phyloP scores from a whole-genome alignment of 345 rosid genomes.

The Angophora floribunda region DNA sequence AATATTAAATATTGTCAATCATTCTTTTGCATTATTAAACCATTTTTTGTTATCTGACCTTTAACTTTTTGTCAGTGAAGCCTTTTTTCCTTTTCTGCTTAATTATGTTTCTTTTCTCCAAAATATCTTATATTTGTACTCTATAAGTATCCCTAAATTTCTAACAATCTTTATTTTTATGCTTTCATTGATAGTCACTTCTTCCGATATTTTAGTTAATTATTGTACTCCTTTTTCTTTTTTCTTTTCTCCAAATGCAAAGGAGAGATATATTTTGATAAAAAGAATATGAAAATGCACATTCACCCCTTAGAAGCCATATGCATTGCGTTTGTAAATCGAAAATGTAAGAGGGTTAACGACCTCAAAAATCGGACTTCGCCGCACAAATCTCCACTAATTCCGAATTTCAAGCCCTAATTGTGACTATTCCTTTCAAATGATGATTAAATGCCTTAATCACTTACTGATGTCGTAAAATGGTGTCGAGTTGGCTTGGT shows the following conservation, averaged over 20 bases:
- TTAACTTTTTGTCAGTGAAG: not conserved
- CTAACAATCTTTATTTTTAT: too few species aligned
- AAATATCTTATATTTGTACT: not conserved
- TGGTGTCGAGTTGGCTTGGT: too few species aligned
- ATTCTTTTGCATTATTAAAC: not conserved
- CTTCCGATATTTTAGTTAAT: constrained; percentile 34
- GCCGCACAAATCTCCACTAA: too few species aligned
- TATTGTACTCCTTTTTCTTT: not conserved
- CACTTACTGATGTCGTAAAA: too few species aligned
- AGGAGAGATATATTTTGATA: not conserved
- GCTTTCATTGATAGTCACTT: not conserved
- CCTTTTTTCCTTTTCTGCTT: not conserved
- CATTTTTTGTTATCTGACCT: not conserved
- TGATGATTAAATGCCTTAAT: too few species aligned
- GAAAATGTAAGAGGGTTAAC: too few species aligned
- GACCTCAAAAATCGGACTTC: too few species aligned
- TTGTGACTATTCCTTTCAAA: too few species aligned
- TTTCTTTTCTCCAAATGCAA: rapidly evolving
- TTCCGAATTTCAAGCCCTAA: too few species aligned
- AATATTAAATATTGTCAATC: not conserved
- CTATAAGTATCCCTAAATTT: too few species aligned
- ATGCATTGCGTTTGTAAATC: too few species aligned
- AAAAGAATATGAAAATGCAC: not conserved
- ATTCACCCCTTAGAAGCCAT: too few species aligned
- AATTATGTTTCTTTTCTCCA: not conserved